Conservation (phyloP, 805 yeast species). For the Cyberlindnera misumaiensis region DNA sequence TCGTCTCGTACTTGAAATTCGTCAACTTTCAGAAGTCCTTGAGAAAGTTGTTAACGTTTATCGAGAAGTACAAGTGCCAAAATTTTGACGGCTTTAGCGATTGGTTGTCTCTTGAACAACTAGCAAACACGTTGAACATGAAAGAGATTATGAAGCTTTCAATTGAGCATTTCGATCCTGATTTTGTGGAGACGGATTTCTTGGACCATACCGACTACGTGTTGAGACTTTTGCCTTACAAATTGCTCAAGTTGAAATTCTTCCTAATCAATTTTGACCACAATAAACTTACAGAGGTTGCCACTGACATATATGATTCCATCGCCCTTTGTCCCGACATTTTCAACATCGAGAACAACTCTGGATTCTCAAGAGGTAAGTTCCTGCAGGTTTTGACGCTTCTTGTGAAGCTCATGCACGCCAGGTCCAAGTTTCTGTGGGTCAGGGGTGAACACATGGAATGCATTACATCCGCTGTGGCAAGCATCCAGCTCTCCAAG, state of each 20-base stretch:
- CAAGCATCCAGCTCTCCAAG: conserved; percentile 44
- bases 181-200: neutral
- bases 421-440: conserved; percentile 14
- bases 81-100: conserved; percentile 5
- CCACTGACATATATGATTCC: conserved; percentile 2
- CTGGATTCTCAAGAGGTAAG: conserved; percentile 4
- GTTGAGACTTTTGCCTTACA: conserved; percentile 5
- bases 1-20: conserved; percentile 18
- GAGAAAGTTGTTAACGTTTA: conserved; percentile 4
- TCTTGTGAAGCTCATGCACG: conserved; percentile 13
- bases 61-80: conserved; percentile 10
- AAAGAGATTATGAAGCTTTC: conserved; percentile 5
- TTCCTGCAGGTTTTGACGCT: conserved; percentile 8
- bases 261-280: conserved; percentile 11
- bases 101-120: conserved; percentile 10
- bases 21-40: conserved; percentile 13
- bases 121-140: conserved; percentile 12
- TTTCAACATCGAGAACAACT: conserved; percentile 12
- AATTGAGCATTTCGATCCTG: conserved; percentile 4
- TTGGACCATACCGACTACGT: conserved; percentile 3
- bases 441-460: conserved; percentile 18
- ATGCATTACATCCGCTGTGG: conserved; percentile 34
- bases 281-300: conserved; percentile 5
- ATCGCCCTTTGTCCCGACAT: neutral
- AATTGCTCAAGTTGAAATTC: conserved; percentile 13